Evolutionary conservation across 257 asterid genomes (phyloP), one percentile per base, ranked within the genome.

Genomic region (Fraxinus quadrangulata): DNA sequence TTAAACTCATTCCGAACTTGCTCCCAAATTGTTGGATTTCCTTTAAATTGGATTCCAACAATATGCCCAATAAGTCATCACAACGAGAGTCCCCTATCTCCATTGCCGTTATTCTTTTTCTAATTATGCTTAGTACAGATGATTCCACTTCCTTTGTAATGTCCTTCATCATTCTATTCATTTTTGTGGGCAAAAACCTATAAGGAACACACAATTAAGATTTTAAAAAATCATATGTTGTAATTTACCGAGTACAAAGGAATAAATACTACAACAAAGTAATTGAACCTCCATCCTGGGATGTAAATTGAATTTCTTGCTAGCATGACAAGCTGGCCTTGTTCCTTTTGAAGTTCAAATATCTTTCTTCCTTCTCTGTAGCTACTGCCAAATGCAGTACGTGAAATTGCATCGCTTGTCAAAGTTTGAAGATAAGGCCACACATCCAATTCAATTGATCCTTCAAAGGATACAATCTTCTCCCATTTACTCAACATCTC

Each of bases 401-500:
- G 82, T 1, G 90, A 87, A 76, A 87, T 87, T 0, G 65, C 90
- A 51, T 87, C 89, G 2, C 87, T 66, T 0, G 88, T 36, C 71
- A 87, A 19, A 42, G 74, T 71, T 33, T 82, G 80, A 63, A 87
- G 80, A 77, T 85, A 45, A 69, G 87, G 89, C 87, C 84, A 83
- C 7, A 83, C 87, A 34, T 87, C 87, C 39, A 85, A 0, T 26
- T 85, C 90, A 14, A 28, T 56, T 3, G 83, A 69, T 26, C 80
- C 87, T 40, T 70, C 76, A 5, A 28, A 16, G 12, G 77, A 65
- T 11, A 79, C 78, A 59, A 76, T 73, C 3, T 71, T 33, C 5
- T 79, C 87, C 89, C 91, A 87, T 81, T 85, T 84, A 78, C 73
- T 78, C 76, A 88, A 13, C 88, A 86, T 82, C 12, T 86, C 90